Conservation (phyloP, 169 alveolate species). For the Cryptosporidium andersoni region DNA sequence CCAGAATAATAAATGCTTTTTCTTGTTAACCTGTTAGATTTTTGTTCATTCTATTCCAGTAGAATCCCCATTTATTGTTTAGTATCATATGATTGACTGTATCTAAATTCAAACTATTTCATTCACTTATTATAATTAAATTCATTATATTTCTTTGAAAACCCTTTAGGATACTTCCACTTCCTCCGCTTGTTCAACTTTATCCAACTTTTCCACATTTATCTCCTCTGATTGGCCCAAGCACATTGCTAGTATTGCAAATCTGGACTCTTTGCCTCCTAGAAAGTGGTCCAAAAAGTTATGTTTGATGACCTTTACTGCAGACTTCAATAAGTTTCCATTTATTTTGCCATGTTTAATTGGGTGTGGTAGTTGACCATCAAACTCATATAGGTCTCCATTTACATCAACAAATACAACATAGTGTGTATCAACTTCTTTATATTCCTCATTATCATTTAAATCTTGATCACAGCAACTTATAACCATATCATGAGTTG, state of each 20-base stretch:
- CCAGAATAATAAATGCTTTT: not conserved
- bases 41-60: too few species aligned
- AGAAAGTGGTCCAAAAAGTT: not conserved
- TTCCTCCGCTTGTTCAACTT: too few species aligned
- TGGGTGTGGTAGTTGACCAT: conserved; percentile 46
- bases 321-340: not conserved
- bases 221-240: not conserved
- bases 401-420: conserved; percentile 8
- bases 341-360: conserved; percentile 26
- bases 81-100: too few species aligned
- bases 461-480: not conserved
- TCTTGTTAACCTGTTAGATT: too few species aligned
- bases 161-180: too few species aligned
- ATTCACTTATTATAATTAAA: too few species aligned
- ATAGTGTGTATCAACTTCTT: conserved; percentile 25
- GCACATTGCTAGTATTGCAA: too few species aligned
- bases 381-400: conserved; percentile 19
- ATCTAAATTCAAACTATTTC: too few species aligned
- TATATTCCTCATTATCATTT: not conserved
- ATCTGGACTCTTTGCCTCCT: not conserved
- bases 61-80: too few species aligned
- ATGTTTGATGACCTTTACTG: conserved; percentile 12
- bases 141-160: too few species aligned
- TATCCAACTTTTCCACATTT: not conserved
- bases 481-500: not conserved